Percentiles rank a stretch among this genome's conserved stretches.
phyloP scores from a whole-genome alignment of 2,329 filamentous ascomycete species.

The Trichoderma breve region DNA sequence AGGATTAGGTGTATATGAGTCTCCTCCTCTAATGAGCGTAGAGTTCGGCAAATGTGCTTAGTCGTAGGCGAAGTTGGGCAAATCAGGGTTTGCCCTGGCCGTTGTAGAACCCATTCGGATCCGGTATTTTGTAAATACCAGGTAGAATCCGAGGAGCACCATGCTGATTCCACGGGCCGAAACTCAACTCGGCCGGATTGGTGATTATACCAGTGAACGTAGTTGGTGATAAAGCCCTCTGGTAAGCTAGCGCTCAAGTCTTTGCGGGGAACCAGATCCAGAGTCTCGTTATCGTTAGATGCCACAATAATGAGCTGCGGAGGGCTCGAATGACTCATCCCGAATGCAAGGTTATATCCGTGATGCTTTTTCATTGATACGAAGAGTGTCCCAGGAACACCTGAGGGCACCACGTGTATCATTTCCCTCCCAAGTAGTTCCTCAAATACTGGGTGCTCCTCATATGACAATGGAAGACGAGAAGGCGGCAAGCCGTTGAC shows the following conservation, averaged over 20 bases:
- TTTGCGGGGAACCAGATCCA: conserved; percentile 29
- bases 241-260: conserved; percentile 35
- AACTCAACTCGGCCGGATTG: conserved; percentile 33
- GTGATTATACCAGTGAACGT: conserved; percentile 47
- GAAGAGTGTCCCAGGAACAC: not conserved
- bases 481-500: not conserved
- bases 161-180: conserved; percentile 28
- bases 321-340: not conserved
- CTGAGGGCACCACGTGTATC: not conserved
- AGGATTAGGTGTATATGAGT: not conserved
- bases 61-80: not conserved
- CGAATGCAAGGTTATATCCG: not conserved
- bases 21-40: not conserved
- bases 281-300: not conserved
- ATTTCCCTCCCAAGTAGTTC: not conserved
- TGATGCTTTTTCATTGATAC: not conserved
- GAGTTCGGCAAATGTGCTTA: not conserved
- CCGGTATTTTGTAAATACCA: not conserved
- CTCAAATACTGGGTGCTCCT: not conserved
- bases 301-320: not conserved
- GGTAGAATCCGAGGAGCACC: conserved; percentile 22
- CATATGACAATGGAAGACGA: not conserved
- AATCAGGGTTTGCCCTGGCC: not conserved
- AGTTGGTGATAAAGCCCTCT: conserved; percentile 38
- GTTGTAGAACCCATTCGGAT: not conserved